Conservation (phyloP, 148 eudicot genomes). For the Persicaria maculosa region DNA sequence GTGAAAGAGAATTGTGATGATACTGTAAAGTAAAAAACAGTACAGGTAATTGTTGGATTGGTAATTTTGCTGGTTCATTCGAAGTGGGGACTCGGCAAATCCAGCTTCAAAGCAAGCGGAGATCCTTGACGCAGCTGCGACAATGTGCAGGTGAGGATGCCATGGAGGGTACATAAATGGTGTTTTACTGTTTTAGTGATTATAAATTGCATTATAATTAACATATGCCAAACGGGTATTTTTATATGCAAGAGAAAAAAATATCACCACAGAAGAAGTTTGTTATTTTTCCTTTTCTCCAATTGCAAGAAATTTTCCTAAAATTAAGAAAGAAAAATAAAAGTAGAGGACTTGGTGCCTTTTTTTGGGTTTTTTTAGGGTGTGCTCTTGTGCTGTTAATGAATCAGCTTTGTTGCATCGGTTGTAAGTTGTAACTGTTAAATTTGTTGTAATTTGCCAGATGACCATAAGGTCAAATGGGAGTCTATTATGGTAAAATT, state of each 20-base stretch:
- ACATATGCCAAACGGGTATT: background rate
- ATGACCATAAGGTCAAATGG: background rate
- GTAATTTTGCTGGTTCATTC: conserved; percentile 75
- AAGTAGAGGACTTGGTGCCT: background rate
- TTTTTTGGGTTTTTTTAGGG: background rate
- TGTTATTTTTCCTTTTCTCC: background rate
- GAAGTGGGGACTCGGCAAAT: conserved; percentile 63
- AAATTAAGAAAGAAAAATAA: background rate
- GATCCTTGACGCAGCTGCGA: conserved; percentile 43
- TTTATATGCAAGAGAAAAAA: conserved; percentile 1
- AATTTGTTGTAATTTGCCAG: background rate
- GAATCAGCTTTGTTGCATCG: background rate
- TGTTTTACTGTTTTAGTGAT: background rate
- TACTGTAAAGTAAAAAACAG: conserved; percentile 27
- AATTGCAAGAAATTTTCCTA: background rate
- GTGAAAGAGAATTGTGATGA: conserved; percentile 20
- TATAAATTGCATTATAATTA: conserved; percentile 11
- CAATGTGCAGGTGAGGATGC: conserved; percentile 52
- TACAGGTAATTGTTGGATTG: conserved; percentile 36
- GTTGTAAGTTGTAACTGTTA: background rate
- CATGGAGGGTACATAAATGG: conserved; percentile 23
- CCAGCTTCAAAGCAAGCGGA: conserved; percentile 36
- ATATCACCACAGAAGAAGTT: background rate
- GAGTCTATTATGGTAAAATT: background rate
- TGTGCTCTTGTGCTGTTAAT: background rate